Percentiles rank a stretch among this genome's conserved stretches.
Evolutionary conservation across 2,329 filamentous ascomycete species (phyloP).

Genomic region (Aspergillus carbonarius): DNA sequence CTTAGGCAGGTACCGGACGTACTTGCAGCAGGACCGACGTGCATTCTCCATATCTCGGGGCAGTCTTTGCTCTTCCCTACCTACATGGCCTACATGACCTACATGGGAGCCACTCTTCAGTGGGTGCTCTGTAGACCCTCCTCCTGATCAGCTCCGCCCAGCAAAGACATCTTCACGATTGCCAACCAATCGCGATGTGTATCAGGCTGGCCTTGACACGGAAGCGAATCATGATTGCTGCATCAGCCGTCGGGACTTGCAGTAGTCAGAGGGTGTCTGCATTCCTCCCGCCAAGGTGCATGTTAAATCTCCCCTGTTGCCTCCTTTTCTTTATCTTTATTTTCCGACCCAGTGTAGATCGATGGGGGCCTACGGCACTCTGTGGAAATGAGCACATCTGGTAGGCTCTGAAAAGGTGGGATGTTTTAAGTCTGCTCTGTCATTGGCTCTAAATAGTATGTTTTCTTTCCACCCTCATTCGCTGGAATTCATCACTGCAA

Average conservation of each 20-base stretch:
- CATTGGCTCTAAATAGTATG: not conserved
- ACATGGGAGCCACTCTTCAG: not conserved
- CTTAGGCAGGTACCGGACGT: not conserved
- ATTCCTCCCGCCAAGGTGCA: constrained; percentile 11
- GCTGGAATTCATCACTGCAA: not conserved
- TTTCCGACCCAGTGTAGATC: not conserved
- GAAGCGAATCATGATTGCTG: constrained; percentile 10
- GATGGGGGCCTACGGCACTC: not conserved
- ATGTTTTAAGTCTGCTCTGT: not conserved
- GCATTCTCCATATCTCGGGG: not conserved
- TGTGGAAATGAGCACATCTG: not conserved
- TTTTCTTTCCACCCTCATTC: not conserved
- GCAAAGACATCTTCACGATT: not conserved
- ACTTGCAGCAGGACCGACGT: not conserved
- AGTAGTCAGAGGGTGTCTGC: constrained; percentile 14
- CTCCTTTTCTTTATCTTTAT: not conserved
- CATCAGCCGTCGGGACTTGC: constrained; percentile 11
- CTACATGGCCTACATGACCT: not conserved
- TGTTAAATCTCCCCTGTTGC: constrained; percentile 6
- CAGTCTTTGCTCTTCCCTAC: not conserved
- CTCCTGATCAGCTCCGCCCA: not conserved
- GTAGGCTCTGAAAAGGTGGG: not conserved
- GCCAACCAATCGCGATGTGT: constrained; percentile 2
- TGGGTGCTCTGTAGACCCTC: not conserved
- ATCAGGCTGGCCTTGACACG: constrained; percentile 2